phyloP scores from a whole-genome alignment of 257 asterid genomes.

The Nicotiana sylvestris region DNA sequence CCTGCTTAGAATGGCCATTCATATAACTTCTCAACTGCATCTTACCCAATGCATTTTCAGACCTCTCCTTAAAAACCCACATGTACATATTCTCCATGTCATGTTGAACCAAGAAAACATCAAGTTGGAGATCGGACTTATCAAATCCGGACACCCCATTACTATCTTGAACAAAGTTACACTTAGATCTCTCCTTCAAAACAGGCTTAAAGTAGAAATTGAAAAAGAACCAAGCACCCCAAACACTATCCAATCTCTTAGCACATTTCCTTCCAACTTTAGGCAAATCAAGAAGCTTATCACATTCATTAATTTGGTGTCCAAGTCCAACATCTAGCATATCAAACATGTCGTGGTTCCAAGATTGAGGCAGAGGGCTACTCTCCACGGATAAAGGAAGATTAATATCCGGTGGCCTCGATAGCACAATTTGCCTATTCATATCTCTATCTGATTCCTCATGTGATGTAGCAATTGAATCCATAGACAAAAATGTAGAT shows the following conservation, averaged over 20 bases:
- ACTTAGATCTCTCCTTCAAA: slow-evolving; percentile 56
- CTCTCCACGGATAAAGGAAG: slow-evolving; percentile 57
- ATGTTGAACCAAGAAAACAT: slow-evolving; percentile 63
- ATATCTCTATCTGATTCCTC: slow-evolving; percentile 54
- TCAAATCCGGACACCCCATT: slow-evolving; percentile 62
- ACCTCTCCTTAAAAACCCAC: slow-evolving; percentile 84
- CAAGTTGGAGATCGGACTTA: slow-evolving; percentile 59
- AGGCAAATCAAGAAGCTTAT: slow-evolving; percentile 36
- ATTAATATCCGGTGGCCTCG: slow-evolving; percentile 70
- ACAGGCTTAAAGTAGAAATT: slow-evolving; percentile 71
- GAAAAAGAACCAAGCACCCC: slow-evolving; percentile 91
- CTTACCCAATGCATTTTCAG: slow-evolving; percentile 69
- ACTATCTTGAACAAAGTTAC: slow-evolving; percentile 41
- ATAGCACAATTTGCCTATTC: slow-evolving; percentile 42
- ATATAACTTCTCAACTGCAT: slow-evolving; percentile 75
- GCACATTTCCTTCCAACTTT: slow-evolving; percentile 50
- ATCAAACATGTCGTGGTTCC: slow-evolving; percentile 53
- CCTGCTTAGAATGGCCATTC: slow-evolving; percentile 77
- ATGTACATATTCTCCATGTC: slow-evolving; percentile 85
- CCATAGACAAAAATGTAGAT: slow-evolving; percentile 70
- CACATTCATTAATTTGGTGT: slow-evolving; percentile 48
- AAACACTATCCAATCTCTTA: slow-evolving; percentile 55
- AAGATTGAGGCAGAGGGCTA: slow-evolving; percentile 56
- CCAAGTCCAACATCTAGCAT: slow-evolving; percentile 65
- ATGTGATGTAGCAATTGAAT: slow-evolving; percentile 55